A percentile compares a stretch with the other conserved stretches of the same genome.
These are phyloP conservation scores for Beauveria caledonica DNA, from an alignment of 2,329 filamentous ascomycete genomes.

Conservation along the genomic window DNA sequence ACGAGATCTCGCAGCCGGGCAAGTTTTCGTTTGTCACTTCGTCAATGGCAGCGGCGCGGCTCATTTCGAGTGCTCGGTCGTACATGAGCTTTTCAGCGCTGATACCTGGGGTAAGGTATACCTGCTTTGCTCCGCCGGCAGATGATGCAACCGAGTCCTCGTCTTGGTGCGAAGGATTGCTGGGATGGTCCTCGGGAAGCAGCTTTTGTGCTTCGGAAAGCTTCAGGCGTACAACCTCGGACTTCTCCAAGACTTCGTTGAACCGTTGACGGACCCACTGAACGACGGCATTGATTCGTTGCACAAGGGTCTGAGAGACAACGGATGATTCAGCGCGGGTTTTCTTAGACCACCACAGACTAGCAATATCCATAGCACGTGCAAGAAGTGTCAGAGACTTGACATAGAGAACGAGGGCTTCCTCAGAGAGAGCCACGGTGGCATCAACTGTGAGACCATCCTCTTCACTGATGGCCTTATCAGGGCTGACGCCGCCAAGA, in stretches of 20 bases:
- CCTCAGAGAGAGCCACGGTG: constrained; percentile 79
- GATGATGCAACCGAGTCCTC: constrained; percentile 47
- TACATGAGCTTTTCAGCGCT: constrained; percentile 98
- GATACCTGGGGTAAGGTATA: constrained; percentile 77
- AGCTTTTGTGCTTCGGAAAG: constrained; percentile 78
- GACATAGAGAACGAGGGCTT: constrained; percentile 91
- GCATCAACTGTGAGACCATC: constrained; percentile 81
- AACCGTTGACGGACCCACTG: constrained; percentile 93
- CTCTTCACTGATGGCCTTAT: constrained; percentile 49
- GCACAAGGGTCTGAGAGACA: constrained; percentile 43
- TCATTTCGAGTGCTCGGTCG: constrained; percentile 95
- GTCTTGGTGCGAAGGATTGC: constrained; percentile 72
- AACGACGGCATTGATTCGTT: constrained; percentile 83
- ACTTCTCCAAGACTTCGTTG: constrained; percentile 95
- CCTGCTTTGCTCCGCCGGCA: constrained; percentile 62
- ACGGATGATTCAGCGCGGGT: constrained; percentile 53
- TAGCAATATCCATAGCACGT: constrained; percentile 92
- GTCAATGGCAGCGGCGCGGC: constrained; percentile 84
- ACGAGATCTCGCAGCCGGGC: constrained; percentile 80
- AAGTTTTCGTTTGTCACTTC: constrained; percentile 91
- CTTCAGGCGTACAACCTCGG: constrained; percentile 84
- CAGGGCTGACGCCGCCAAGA: constrained; percentile 52
- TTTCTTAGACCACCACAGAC: constrained; percentile 81
- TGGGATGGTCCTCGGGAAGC: constrained; percentile 76
- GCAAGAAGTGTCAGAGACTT: constrained; percentile 85